Evolutionary conservation across 345 rosid species (phyloP).

Genomic region (Eucalyptus victrix): DNA sequence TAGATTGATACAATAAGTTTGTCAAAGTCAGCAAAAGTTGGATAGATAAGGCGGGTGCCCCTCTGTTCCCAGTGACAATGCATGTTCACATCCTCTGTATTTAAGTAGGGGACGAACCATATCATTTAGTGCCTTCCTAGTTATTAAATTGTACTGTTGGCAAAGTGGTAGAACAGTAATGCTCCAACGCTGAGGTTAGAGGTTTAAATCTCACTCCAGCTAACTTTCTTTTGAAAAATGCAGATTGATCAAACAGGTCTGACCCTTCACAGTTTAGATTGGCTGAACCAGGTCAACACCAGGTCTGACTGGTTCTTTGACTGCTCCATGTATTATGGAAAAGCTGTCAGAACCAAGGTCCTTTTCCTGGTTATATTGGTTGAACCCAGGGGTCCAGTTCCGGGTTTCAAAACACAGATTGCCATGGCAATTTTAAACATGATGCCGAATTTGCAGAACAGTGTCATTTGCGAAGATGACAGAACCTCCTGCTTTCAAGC

Average conservation of each 20-base stretch:
- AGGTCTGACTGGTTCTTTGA: background rate
- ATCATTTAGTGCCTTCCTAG: background rate
- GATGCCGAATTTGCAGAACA: background rate
- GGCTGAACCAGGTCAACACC: background rate
- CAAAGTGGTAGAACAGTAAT: background rate
- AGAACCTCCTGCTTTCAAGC: background rate
- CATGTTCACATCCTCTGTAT: background rate
- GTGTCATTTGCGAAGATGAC: background rate
- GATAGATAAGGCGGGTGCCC: background rate
- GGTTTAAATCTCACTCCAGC: background rate
- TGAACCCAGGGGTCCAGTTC: background rate
- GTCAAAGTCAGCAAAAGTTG: background rate
- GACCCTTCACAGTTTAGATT: background rate
- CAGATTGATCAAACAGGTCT: background rate
- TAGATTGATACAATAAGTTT: background rate
- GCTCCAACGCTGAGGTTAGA: background rate
- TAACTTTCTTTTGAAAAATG: background rate
- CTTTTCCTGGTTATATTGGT: background rate
- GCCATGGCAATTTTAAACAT: background rate
- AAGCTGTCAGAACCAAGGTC: background rate
- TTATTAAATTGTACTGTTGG: background rate
- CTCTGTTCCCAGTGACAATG: background rate
- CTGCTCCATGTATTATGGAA: background rate
- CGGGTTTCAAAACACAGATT: background rate
- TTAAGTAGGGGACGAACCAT: background rate